Base-by-base conservation (phyloP, 2,329 filamentous ascomycete genomes). In the Sporothrix phasma region DNA sequence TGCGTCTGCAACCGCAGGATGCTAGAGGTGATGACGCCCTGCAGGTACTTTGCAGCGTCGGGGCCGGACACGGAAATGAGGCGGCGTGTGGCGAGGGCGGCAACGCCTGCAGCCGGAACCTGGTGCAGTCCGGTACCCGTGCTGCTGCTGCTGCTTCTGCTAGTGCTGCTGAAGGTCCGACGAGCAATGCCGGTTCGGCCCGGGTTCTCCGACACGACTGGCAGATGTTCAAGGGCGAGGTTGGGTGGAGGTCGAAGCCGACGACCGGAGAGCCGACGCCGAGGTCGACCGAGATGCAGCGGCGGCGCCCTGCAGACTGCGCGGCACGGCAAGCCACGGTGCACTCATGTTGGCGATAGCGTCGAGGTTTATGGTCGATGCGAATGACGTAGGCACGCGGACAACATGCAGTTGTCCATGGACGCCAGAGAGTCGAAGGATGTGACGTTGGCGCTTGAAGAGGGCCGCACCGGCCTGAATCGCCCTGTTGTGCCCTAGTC, bases 21-120 rank as follows among this genome's bases (percentile, higher is more conserved):
- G 67, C 87, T 88, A 67, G 88, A 84, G 0, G 93, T 96, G 68
- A 94, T 84, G 64, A 96, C 84, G 62, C 93, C 92, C 74, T 97
- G 92, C 2, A 99, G 83, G 75, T 92, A 97, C 69, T 88, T 88
- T 54, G 88, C 82, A 37, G 91, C 86, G 71, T 97, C 93, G 3
- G 81, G 81, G n/a, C 94, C 94, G 17, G 86, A 83, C 67, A 97
- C 79, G 46, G 87, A 88, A 69, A 99, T 86, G 51, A 97, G 81
- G 61, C 86, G 85, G 59, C 94, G 89, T 68, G 88, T 87, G n/a
- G 84, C 77, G 67, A 97, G 84, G 29, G 74, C 74, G 15, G 83
- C 76, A 74, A 84, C 72, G 69, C 78, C 79, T 65, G 81, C 71
- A 2, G 74, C 29, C 2, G 81, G 79, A 15, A 80, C 79, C 45